Base-by-base conservation (phyloP, 2,329 filamentous ascomycete species). In the Sarocladium strictum region DNA sequence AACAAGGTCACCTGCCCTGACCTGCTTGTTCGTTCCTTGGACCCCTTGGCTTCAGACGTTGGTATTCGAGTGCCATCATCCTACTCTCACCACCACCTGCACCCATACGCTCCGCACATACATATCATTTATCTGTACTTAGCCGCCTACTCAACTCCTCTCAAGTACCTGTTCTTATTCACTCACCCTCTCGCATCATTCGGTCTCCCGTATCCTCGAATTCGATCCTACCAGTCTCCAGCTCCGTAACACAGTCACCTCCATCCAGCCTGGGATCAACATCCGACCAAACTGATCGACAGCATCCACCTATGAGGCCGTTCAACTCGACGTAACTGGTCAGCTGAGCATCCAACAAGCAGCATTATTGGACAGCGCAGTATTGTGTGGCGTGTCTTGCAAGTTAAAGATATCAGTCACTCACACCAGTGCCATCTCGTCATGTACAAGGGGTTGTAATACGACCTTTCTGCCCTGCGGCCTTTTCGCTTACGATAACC, bases 401-500 rank as follows among this genome's bases (percentile, higher is more conserved):
- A n/a, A n/a, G n/a, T n/a, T n/a, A n/a, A n/a, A n/a, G n/a, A n/a
- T n/a, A n/a, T n/a, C n/a, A n/a, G n/a, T n/a, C n/a, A n/a, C n/a
- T n/a, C n/a, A n/a, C n/a, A n/a, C n/a, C 29, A 32, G 29, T 12
- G 12, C 15, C 19, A 23, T 24, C 27, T 51, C 47, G 47, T 33
- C 27, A 51, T 51, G 47, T 21, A 9, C 27, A 51, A 3, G 33
- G 26, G 4, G 29, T 51, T 51, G 47, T 51, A 51, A 51, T 32
- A 51, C 47, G 9, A 35, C 47, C 19, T 21, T 26, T 10, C 35
- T 33, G 47, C 47, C 47, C 24, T 51, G 5, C 17, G 47, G 47
- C 47, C 17, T 51, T 35, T 17, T 24, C 38, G 38, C 38, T 43
- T 19, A 43, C 12, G 9, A 21, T 43, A 23, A 23, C 19, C 14